A percentile compares a stretch with the other conserved stretches of the same genome.
These are phyloP conservation scores for Camellia japonica DNA, from an alignment of 148 eudicot species.

Conservation along the genomic window DNA sequence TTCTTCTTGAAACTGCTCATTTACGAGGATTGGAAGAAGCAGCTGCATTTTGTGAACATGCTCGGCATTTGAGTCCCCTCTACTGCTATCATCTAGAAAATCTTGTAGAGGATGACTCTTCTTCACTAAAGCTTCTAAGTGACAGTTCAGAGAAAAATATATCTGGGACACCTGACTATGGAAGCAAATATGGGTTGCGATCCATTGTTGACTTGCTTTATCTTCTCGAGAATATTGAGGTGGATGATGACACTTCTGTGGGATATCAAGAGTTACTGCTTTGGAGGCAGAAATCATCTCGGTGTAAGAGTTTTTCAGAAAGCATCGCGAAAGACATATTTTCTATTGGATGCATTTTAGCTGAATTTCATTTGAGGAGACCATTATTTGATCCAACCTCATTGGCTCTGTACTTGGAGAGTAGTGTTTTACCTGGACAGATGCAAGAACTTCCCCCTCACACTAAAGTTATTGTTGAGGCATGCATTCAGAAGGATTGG, in stretches of 20 bases:
- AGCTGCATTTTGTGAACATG: slow-evolving; percentile 75
- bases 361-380: slow-evolving; percentile 76
- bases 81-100: slow-evolving; percentile 37
- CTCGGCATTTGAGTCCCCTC: slow-evolving; percentile 66
- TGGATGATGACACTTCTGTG: slow-evolving; percentile 48
- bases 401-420: slow-evolving; percentile 46
- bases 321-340: slow-evolving; percentile 67
- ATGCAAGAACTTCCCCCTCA: slow-evolving; percentile 69
- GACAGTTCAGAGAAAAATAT: slow-evolving; percentile 21
- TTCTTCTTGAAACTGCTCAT: slow-evolving; percentile 34
- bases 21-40: slow-evolving; percentile 62
- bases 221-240: slow-evolving; percentile 72
- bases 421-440: slow-evolving; percentile 54
- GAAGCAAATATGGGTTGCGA: slow-evolving; percentile 17
- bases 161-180: slow-evolving; percentile 22
- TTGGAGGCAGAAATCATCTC: slow-evolving; percentile 58
- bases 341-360: slow-evolving; percentile 86
- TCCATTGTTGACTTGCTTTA: slow-evolving; percentile 39
- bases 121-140: slow-evolving; percentile 25
- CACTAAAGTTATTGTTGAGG: slow-evolving; percentile 62
- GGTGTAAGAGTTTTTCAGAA: slow-evolving; percentile 35
- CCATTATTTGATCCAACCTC: slow-evolving; percentile 81
- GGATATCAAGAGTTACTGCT: slow-evolving; percentile 82
- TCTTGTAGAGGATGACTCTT: slow-evolving; percentile 22
- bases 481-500: slow-evolving; percentile 77